phyloP scores from a whole-genome alignment of 2,329 filamentous ascomycete genomes.

The Fusarium metavorans region DNA sequence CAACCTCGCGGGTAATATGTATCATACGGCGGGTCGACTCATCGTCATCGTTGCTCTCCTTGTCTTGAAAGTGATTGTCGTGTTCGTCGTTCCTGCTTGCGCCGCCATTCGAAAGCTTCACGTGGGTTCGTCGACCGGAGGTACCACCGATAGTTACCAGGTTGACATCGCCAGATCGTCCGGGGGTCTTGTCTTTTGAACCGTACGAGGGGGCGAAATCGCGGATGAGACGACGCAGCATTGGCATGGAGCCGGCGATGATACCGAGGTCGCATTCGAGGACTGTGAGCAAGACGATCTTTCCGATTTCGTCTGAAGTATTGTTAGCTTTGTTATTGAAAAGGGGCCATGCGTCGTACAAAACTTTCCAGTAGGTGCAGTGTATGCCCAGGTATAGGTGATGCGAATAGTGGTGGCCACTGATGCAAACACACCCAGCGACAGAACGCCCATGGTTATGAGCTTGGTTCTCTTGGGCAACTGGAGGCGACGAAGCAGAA shows the following conservation, averaged over 20 bases:
- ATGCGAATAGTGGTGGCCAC: slow-evolving; percentile 37
- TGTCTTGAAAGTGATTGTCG: slow-evolving; percentile 25
- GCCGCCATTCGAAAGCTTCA: slow-evolving; percentile 19
- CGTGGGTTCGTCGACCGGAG: slow-evolving; percentile 12
- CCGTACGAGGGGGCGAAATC: slow-evolving; percentile 22
- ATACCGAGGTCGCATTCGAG: slow-evolving; percentile 43
- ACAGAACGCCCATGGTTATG: slow-evolving; percentile 25
- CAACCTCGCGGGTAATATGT: slow-evolving; percentile 29
- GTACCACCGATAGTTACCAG: slow-evolving; percentile 27
- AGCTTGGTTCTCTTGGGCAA: slow-evolving; percentile 26
- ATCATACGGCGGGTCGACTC: slow-evolving; percentile 30
- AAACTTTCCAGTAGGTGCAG: slow-evolving; percentile 2
- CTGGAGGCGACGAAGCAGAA: slow-evolving; percentile 29
- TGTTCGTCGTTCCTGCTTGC: slow-evolving; percentile 9
- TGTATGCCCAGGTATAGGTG: slow-evolving; percentile 33
- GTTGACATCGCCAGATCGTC: slow-evolving; percentile 25
- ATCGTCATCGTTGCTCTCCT: slow-evolving; percentile 29
- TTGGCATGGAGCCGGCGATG: slow-evolving; percentile 42
- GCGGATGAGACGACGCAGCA: slow-evolving; percentile 37
- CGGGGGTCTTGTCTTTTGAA: slow-evolving; percentile 13
- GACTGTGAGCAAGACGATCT: slow-evolving; percentile 41
- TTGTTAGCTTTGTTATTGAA: neutral
- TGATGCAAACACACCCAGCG: slow-evolving; percentile 27
- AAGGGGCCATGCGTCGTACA: neutral
- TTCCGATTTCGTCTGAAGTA: slow-evolving; percentile 28